A percentile compares a stretch with the other conserved stretches of the same genome.
These are phyloP conservation scores for Diplodia mutila DNA, from an alignment of 2,329 filamentous ascomycete species.

Conservation along the genomic window DNA sequence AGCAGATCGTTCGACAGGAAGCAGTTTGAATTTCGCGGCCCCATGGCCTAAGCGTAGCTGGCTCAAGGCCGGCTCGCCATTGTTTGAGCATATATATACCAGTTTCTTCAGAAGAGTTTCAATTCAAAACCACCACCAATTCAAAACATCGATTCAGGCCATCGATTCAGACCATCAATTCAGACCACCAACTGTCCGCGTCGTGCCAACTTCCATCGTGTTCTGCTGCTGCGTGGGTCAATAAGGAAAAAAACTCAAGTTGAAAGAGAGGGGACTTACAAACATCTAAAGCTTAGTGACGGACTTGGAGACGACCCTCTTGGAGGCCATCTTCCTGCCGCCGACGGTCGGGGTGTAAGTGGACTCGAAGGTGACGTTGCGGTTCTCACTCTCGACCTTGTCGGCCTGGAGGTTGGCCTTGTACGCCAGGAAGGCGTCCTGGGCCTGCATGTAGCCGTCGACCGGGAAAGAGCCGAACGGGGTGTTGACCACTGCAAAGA, in stretches of 20 bases:
- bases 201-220: too few relatives aligned
- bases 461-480: background rate
- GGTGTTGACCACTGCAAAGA: background rate
- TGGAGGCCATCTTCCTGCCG: background rate
- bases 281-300: background rate
- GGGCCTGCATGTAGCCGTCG: background rate
- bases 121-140: background rate
- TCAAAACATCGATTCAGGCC: too few relatives aligned
- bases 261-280: background rate
- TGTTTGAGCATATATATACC: background rate
- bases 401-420: background rate
- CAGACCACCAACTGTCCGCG: background rate
- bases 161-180: background rate
- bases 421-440: background rate
- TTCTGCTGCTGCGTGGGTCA: background rate
- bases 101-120: background rate
- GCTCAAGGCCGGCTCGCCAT: background rate
- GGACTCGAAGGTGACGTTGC: background rate
- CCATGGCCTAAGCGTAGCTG: background rate
- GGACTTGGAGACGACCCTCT: background rate
- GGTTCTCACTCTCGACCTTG: background rate
- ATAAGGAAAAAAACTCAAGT: background rate
- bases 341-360: background rate
- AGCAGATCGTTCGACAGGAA: slow-evolving; percentile 40
- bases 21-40: slow-evolving; percentile 1